Evolutionary conservation across 345 rosid genomes (phyloP), one percentile per base, ranked within the genome.

Genomic region (Jatropha curcas): DNA sequence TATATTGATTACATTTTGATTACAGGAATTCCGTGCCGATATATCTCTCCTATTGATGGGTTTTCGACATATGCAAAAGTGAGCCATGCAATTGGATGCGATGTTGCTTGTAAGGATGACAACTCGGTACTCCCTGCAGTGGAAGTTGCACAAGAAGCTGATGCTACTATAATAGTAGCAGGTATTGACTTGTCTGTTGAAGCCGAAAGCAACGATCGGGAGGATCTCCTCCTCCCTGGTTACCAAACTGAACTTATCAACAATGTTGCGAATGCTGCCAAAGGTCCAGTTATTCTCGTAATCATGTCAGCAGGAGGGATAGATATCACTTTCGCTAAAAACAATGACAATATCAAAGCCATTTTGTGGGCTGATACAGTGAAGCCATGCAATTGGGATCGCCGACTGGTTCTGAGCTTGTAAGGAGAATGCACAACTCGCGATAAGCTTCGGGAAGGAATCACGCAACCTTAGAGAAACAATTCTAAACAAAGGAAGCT

Each of bases 231-330:
- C 1, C 90, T 89, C 33, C 94, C 90, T 0, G 94, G 97, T 2
- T 77, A 35, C 64, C 92, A 89, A 72, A 76, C 71, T 30, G 75
- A 81, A 31, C 76, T 91, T 1, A 82, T 91, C 39, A 82, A 75
- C 25, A 84, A 86, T 60, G 86, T 84, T 13, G 79, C 88, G 0
- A 34, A 71, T 19, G 80, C 59, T n/a, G 74, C 97, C 2, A 85
- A 75, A 58, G 86, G 88, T 13, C 89, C 90, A 0, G 84, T 90
- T 10, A 58, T 90, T 74, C 83, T 90, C 67, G 96, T 90, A 7
- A 74, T 92, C 30, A 79, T 90, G 87, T 79, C 91, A 0, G 93
- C 81, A 0, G 93, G 90, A 17, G 84, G 87, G 0, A 62, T 90
- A 0, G 96, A 88, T 68, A 77, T 90, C 51, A 68, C 83, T 0